These are phyloP conservation scores for Blastobotrys petasosporus DNA, from an alignment of 1,139 yeast genomes.

Conservation along the genomic window DNA sequence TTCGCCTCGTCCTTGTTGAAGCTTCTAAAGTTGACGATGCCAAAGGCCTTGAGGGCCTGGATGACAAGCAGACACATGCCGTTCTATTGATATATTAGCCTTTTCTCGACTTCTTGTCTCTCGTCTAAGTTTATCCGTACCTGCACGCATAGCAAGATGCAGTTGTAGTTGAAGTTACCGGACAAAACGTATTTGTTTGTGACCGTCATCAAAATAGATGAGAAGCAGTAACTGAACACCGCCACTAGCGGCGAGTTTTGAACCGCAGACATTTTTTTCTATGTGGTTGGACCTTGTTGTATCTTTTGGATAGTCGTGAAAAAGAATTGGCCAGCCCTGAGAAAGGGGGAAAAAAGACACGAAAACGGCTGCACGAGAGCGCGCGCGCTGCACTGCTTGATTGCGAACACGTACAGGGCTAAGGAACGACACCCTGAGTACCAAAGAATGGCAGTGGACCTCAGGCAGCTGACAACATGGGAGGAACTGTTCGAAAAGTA, in stretches of 20 bases:
- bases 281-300: background rate
- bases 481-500: constrained; percentile 26
- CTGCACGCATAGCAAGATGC: constrained; percentile 58
- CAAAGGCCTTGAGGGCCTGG: constrained; percentile 61
- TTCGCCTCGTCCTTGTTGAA: constrained; percentile 84
- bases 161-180: constrained; percentile 78
- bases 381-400: background rate
- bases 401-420: too few relatives aligned
- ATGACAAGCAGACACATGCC: constrained; percentile 65
- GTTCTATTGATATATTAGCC: too few relatives aligned
- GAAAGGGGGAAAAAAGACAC: background rate
- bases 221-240: constrained; percentile 77
- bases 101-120: too few relatives aligned
- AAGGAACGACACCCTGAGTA: too few relatives aligned
- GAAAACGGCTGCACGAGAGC: background rate
- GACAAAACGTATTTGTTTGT: constrained; percentile 92
- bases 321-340: background rate
- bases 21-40: constrained; percentile 78
- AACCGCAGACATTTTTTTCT: constrained; percentile 1
- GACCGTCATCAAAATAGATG: constrained; percentile 96
- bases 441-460: background rate
- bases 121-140: constrained; percentile 34
- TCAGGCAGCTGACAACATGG: constrained; percentile 17
- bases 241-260: constrained; percentile 50
- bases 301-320: background rate